Evolutionary conservation across 208 protist species (phyloP).

Genomic region (Leishmania mexicana): DNA sequence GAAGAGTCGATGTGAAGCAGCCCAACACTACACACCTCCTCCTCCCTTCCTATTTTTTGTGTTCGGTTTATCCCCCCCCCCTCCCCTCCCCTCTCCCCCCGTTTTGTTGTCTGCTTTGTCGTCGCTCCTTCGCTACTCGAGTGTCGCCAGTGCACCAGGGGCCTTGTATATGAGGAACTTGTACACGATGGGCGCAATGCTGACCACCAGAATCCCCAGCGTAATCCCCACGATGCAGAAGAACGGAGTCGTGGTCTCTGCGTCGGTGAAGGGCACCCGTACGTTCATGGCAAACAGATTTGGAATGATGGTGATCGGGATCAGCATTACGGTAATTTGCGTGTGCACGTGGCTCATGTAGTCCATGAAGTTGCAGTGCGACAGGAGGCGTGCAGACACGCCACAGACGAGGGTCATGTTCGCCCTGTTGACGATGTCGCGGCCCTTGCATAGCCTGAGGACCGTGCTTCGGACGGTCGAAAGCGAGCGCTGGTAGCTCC

Average conservation of each 20-base stretch:
- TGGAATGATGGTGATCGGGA: slow-evolving; percentile 77
- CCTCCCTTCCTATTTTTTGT: background rate
- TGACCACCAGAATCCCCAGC: slow-evolving; percentile 38
- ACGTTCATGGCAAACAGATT: slow-evolving; percentile 80
- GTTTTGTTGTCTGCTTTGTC: background rate
- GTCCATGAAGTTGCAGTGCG: slow-evolving; percentile 87
- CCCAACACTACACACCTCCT: background rate
- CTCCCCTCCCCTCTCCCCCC: background rate
- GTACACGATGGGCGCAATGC: slow-evolving; percentile 42
- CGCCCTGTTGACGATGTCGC: slow-evolving; percentile 74
- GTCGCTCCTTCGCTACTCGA: slow-evolving; percentile 28
- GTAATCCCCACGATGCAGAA: slow-evolving; percentile 55
- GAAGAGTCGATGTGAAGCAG: background rate
- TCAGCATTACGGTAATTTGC: slow-evolving; percentile 73
- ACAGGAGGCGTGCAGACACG: slow-evolving; percentile 70
- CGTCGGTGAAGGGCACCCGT: slow-evolving; percentile 54
- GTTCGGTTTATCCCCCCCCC: background rate
- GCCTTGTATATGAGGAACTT: slow-evolving; percentile 58
- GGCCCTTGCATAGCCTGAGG: slow-evolving; percentile 56
- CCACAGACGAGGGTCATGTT: slow-evolving; percentile 86
- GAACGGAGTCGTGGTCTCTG: slow-evolving; percentile 46
- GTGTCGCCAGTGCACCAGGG: slow-evolving; percentile 58
- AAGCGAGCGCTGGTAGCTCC: slow-evolving; percentile 66
- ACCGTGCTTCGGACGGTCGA: slow-evolving; percentile 45
- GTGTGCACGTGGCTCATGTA: slow-evolving; percentile 82